phyloP scores from a whole-genome alignment of 306 rosid species.

The Ormosia semicastrata region DNA sequence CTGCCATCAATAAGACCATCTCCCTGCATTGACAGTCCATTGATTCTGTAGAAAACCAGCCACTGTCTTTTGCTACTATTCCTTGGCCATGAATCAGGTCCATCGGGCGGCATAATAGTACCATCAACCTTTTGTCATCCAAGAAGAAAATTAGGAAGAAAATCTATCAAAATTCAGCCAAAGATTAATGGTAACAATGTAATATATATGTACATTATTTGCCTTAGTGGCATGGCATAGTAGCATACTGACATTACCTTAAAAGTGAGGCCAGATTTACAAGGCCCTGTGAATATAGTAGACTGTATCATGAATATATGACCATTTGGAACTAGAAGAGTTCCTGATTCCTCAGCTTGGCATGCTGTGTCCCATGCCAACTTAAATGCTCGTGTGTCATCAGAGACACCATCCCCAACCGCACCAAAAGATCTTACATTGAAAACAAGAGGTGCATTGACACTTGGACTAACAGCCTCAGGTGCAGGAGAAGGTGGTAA shows the following conservation, averaged over 20 bases:
- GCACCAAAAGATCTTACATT: conserved; percentile 60
- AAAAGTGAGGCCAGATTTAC: conserved; percentile 32
- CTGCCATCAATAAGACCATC: conserved; percentile 60
- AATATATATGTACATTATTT: neutral
- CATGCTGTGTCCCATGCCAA: conserved; percentile 75
- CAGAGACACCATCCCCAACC: conserved; percentile 54
- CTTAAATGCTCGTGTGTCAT: conserved; percentile 61
- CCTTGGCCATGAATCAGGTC: conserved; percentile 60
- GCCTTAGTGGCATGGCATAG: neutral
- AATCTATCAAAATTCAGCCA: neutral
- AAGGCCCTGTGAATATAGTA: conserved; percentile 47
- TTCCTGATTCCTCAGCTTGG: conserved; percentile 31
- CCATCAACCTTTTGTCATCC: conserved; percentile 49
- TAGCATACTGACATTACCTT: conserved; percentile 22
- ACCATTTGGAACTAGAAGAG: conserved; percentile 46
- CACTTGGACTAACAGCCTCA: neutral
- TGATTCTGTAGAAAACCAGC: conserved; percentile 59
- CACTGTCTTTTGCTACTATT: conserved; percentile 42
- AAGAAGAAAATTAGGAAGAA: neutral
- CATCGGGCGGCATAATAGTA: conserved; percentile 56
- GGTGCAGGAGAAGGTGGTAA: conserved; percentile 17
- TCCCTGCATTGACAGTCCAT: conserved; percentile 50
- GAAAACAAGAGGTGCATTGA: conserved; percentile 12
- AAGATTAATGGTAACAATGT: neutral
- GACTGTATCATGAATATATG: conserved; percentile 47